Evolutionary conservation across 164 flowering plant genomes (phyloP).

Genomic region (Vitis labrusca): DNA sequence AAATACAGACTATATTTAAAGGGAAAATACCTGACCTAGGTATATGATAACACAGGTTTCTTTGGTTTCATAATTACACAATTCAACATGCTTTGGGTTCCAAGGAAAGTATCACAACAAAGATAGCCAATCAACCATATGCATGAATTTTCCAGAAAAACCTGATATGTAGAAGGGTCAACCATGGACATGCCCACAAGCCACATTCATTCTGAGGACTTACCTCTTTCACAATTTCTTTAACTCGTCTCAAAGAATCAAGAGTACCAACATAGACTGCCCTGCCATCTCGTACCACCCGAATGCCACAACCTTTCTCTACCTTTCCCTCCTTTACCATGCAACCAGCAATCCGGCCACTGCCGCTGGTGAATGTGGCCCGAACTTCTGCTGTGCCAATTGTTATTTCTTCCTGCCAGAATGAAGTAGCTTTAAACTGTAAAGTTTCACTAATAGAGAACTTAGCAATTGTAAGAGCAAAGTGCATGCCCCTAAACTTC

Average conservation of each 20-base stretch:
- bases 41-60: too few species aligned
- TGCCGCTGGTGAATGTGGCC: conserved; percentile 84
- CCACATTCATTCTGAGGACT: neutral
- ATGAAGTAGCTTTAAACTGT: conserved; percentile 8
- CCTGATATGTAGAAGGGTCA: neutral
- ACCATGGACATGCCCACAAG: neutral
- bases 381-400: conserved; percentile 85
- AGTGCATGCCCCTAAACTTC: neutral
- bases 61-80: too few species aligned
- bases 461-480: neutral
- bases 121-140: neutral
- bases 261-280: conserved; percentile 59
- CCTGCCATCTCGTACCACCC: conserved; percentile 59
- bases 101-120: neutral
- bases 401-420: conserved; percentile 66
- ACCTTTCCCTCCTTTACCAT: conserved; percentile 87
- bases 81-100: neutral
- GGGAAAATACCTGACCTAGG: too few species aligned
- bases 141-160: neutral
- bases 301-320: conserved; percentile 72
- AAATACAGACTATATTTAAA: too few species aligned
- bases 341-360: conserved; percentile 96
- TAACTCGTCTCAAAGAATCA: conserved; percentile 78
- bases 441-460: neutral
- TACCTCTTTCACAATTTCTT: conserved; percentile 95